phyloP scores from a whole-genome alignment of 1,284 basidiomycete species.

The Bjerkandera adusta region DNA sequence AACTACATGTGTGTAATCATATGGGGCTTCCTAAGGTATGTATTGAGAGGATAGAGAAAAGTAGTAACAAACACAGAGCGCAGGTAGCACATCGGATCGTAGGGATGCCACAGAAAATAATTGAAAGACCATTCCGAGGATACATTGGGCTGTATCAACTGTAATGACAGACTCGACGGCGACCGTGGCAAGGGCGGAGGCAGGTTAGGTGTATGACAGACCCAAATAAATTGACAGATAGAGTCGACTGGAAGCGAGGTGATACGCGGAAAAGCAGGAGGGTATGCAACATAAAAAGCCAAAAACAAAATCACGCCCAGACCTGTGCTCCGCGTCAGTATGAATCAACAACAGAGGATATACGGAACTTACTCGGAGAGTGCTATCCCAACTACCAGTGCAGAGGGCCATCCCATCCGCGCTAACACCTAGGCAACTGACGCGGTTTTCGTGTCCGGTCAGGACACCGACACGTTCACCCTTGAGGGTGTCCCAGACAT shows the following conservation, averaged over 20 bases:
- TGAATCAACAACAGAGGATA: not conserved
- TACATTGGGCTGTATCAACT: slow-evolving; percentile 33
- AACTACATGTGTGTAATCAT: slow-evolving; percentile 7
- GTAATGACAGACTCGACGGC: slow-evolving; percentile 64
- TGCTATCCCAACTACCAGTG: slow-evolving; percentile 98
- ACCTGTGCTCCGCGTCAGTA: slow-evolving; percentile 31
- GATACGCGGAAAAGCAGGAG: slow-evolving; percentile 15
- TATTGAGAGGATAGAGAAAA: slow-evolving; percentile 9
- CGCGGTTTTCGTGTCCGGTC: slow-evolving; percentile 96
- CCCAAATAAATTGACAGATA: slow-evolving; percentile 30
- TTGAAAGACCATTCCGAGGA: slow-evolving; percentile 24
- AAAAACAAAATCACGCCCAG: slow-evolving; percentile 36
- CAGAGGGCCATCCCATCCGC: slow-evolving; percentile 97
- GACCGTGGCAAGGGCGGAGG: slow-evolving; percentile 20
- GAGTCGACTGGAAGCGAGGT: slow-evolving; percentile 11
- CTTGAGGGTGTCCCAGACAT: slow-evolving; percentile 99
- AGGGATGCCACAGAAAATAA: slow-evolving; percentile 38
- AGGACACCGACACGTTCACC: slow-evolving; percentile 97
- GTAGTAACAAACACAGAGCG: slow-evolving; percentile 10
- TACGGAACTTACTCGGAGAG: slow-evolving; percentile 77
- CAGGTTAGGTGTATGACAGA: slow-evolving; percentile 28
- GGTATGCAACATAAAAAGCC: slow-evolving; percentile 15
- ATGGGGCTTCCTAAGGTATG: slow-evolving; percentile 9
- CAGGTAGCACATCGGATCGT: slow-evolving; percentile 19
- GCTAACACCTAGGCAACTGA: slow-evolving; percentile 94